Base-by-base conservation (phyloP, 1,284 basidiomycete genomes). In the Ustilago trichophora region DNA sequence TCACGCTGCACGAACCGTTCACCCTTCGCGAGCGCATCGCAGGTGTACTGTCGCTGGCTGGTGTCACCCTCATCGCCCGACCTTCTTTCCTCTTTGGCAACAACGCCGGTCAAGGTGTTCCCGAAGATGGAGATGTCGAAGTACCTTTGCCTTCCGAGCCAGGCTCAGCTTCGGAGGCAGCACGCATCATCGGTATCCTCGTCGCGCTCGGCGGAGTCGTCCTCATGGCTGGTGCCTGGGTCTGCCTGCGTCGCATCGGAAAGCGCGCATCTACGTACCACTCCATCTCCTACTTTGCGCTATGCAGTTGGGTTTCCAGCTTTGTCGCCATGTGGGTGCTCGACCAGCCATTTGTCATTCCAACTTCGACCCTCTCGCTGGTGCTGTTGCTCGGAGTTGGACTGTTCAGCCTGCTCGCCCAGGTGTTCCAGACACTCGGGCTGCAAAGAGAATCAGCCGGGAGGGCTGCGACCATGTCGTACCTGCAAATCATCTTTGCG, bases 241-340 rank as follows among this genome's bases (percentile, higher is more conserved):
- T 86, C 0, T 83, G 86, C 0, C 86, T 92, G 18, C 85, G 89
- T 4, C 86, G 86, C 3, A 89, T 91, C 26, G 90, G 90, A 3
- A 88, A 86, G 67, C 85, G 87, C 0, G 90, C 90, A 3, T 88
- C 90, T 72, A 85, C 90, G 0, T 82, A 91, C 52, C 90, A 92
- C 76, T 85, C 86, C 15, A 85, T 91, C 67, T 83, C 85, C 2
- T 88, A 86, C 57, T 91, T 90, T 75, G 87, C 89, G 0, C 81
- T 85, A 22, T 85, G 87, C 73, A 88, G 87, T 59, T 85, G 88
- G 3, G 79, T 89, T 25, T 85, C 86, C 0, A 84, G 87, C 3
- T 78, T 83, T 11, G 66, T 87, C 35, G 59, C 49, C 38, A 73
- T 73, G 72, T 34, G 41, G 35, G 21, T 63, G 33, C 43, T 57